Percentiles rank a stretch among this genome's conserved stretches.
phyloP scores from a whole-genome alignment of 2,329 filamentous ascomycete species.

The Magnaporthiopsis incrustans region DNA sequence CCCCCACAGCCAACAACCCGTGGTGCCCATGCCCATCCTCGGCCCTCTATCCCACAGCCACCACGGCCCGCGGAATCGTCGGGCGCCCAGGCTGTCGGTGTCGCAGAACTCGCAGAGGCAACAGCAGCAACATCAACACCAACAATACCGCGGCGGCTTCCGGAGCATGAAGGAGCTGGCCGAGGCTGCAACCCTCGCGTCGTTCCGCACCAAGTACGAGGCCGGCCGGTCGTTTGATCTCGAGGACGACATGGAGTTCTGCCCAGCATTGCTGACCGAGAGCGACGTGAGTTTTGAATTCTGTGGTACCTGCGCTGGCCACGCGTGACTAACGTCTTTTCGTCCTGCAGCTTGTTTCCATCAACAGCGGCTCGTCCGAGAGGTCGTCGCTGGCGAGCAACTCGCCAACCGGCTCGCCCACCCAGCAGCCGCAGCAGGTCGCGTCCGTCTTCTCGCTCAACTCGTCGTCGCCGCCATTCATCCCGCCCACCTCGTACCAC shows the following conservation, averaged over 20 bases:
- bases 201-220: slow-evolving; percentile 84
- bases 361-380: slow-evolving; percentile 83
- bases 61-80: slow-evolving; percentile 76
- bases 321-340: too few relatives aligned
- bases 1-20: slow-evolving; percentile 49
- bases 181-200: slow-evolving; percentile 65
- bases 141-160: slow-evolving; percentile 49
- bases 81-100: slow-evolving; percentile 71
- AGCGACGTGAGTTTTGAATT: slow-evolving; percentile 79
- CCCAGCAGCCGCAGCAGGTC: slow-evolving; percentile 67
- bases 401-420: slow-evolving; percentile 84
- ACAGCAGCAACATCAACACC: slow-evolving; percentile 45
- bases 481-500: slow-evolving; percentile 58
- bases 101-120: slow-evolving; percentile 81
- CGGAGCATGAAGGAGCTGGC: slow-evolving; percentile 80
- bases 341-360: slow-evolving; percentile 68
- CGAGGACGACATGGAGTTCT: slow-evolving; percentile 94
- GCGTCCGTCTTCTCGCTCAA: slow-evolving; percentile 69
- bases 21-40: slow-evolving; percentile 43
- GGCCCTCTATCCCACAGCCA: slow-evolving; percentile 62
- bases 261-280: slow-evolving; percentile 84
- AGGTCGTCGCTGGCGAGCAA: slow-evolving; percentile 91
- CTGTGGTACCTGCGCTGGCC: too few relatives aligned
- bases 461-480: slow-evolving; percentile 57
- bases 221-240: slow-evolving; percentile 89